Percentiles rank a stretch among this genome's conserved stretches.
Evolutionary conservation across 2,329 filamentous ascomycete species (phyloP).

Genomic region (Diplodia corticola): DNA sequence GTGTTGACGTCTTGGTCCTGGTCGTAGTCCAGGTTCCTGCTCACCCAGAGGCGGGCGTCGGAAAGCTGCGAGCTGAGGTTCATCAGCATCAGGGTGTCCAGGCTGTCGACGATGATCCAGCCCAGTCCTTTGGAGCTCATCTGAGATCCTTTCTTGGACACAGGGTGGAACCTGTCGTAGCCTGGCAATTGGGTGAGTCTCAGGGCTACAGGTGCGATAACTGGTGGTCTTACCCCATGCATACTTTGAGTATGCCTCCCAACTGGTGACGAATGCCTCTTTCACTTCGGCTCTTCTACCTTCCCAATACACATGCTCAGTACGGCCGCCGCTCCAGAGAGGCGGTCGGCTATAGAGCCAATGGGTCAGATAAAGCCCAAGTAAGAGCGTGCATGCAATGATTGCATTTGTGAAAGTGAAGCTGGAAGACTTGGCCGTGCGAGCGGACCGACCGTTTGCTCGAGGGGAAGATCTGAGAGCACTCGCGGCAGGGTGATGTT

Average conservation of each 20-base stretch:
- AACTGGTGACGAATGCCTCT: constrained; percentile 81
- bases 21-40: constrained; percentile 81
- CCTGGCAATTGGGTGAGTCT: constrained; percentile 37
- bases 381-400: not conserved
- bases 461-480: too few relatives aligned
- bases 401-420: not conserved
- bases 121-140: constrained; percentile 88
- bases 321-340: not conserved
- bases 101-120: constrained; percentile 95
- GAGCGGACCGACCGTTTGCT: too few relatives aligned
- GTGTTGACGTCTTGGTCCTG: constrained; percentile 95
- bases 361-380: not conserved
- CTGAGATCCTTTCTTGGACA: constrained; percentile 73
- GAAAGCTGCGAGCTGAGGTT: constrained; percentile 84
- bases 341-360: not conserved
- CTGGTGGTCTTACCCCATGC: constrained; percentile 68
- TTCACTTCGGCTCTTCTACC: constrained; percentile 73
- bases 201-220: too few relatives aligned
- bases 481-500: too few relatives aligned
- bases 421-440: too few relatives aligned
- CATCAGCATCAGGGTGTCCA: constrained; percentile 98
- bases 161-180: constrained; percentile 82
- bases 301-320: constrained; percentile 61
- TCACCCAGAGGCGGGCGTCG: constrained; percentile 77
- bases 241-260: constrained; percentile 83